Base-by-base conservation (phyloP, 75 land plant species). In the Selaginella tamariscina region DNA sequence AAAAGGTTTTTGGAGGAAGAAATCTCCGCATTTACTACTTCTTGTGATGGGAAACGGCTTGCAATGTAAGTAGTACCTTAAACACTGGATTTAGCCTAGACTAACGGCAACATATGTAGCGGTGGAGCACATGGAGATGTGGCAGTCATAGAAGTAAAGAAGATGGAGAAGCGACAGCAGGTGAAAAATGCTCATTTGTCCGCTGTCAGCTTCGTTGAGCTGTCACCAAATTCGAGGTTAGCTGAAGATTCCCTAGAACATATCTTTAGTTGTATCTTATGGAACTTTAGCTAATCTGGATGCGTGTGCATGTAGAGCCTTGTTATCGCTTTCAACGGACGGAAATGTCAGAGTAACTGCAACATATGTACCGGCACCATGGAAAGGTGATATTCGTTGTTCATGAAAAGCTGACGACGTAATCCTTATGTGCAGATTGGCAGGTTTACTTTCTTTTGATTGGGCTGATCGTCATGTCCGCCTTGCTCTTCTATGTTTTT, bases 51-150 rank as follows among this genome's bases (percentile, higher is more conserved):
- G 49, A 94, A 87, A 66, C 83, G 76, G 65, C 78, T 94, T 60
- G 86, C 88, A 63, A 55, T 87, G 98, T 94, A 80, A 81, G 88
- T 66, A 33, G 15, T 5, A 39, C 11, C 49, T n/a, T n/a, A n/a
- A n/a, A n/a, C n/a, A n/a, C n/a, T n/a, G n/a, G n/a, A n/a, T n/a
- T n/a, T n/a, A n/a, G n/a, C n/a, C n/a, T n/a, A n/a, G n/a, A n/a
- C n/a, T n/a, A n/a, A n/a, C n/a, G n/a, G n/a, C n/a, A n/a, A n/a
- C 49, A 1, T 28, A 31, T 56, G 54, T 71, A 89, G 98, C 30
- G 98, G 91, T 32, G 86, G 85, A 72, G 73, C 75, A 33, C 85
- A 83, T 74, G 98, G 98, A 1, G 95, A 84, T 70, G 28, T 93
- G 23, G 76, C 80, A 70, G 78, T 86, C n/a, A 77, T 83, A 27